phyloP scores from a whole-genome alignment of 2,329 filamentous ascomycete genomes.

The Dissoconium aciculare region DNA sequence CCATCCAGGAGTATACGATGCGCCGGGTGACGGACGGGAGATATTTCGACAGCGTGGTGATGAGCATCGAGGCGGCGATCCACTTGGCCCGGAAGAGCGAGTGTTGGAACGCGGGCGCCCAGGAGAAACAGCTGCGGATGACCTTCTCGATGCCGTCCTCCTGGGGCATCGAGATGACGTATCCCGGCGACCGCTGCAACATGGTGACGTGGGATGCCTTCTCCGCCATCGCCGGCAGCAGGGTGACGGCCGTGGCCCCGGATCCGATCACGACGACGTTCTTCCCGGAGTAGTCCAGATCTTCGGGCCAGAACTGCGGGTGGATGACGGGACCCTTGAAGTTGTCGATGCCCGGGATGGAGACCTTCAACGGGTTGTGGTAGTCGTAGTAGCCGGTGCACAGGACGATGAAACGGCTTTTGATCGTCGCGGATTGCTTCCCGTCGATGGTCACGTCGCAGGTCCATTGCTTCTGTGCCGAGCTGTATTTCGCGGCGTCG shows the following conservation, averaged over 20 bases:
- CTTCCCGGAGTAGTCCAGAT: conserved; percentile 51
- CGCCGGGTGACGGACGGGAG: conserved; percentile 8
- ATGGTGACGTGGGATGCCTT: conserved; percentile 56
- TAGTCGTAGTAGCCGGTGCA: conserved; percentile 65
- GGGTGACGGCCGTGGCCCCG: conserved; percentile 65
- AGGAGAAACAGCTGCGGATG: conserved; percentile 7
- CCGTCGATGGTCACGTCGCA: conserved; percentile 27
- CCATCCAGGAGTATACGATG: neutral
- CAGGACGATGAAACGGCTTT: conserved; percentile 39
- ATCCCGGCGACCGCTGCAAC: conserved; percentile 65
- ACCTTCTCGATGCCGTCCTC: conserved; percentile 17
- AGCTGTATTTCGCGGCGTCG: conserved; percentile 30
- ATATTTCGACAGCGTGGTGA: conserved; percentile 21
- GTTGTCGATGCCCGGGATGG: conserved; percentile 51
- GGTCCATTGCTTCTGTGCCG: conserved; percentile 35
- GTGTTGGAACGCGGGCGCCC: conserved; percentile 4
- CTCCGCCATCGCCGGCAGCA: conserved; percentile 54
- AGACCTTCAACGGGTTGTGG: conserved; percentile 41
- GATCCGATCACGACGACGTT: conserved; percentile 58
- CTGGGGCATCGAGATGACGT: conserved; percentile 26
- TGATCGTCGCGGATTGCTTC: conserved; percentile 23
- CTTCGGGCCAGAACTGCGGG: conserved; percentile 62
- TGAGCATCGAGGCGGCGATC: conserved; percentile 9
- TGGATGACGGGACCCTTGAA: conserved; percentile 52
- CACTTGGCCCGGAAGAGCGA: conserved; percentile 1